Evolutionary conservation across 2,329 filamentous ascomycete species (phyloP), one percentile per base, ranked within the genome.

Genomic region (Fusarium pseudocircinatum): DNA sequence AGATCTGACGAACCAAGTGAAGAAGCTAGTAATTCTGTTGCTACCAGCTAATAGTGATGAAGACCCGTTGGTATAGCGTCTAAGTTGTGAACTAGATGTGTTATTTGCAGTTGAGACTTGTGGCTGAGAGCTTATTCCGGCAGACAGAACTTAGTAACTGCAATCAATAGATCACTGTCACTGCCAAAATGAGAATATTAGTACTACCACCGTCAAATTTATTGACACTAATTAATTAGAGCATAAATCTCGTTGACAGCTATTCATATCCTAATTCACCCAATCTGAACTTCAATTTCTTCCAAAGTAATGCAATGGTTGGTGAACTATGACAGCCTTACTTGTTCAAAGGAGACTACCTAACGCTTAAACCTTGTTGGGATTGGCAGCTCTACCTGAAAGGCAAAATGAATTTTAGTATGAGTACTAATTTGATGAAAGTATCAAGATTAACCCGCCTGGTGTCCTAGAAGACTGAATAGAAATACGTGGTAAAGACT

Each of bases 161-260:
- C 4, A 20, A 26, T 44, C 24, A 24, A 44, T 44, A 4, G 16
- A 16, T 26, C 11, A 26, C 16, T 1, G 7, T 44, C 24, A 44
- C 11, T 0, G 11, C 0, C 16, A 0, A 44, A 26, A 44, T 20
- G 16, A 44, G 26, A 4, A 9, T 26, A 44, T 14, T 4, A 13
- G 43, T 44, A 14, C 26, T 44, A 4, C 7, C 11, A 44, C 24
- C 18, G 28, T 46, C 26, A 12, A 43, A 43, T 24, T 16, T 43
- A 43, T 16, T 24, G 10, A 24, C 15, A 24, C n/a, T 43, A 24
- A 43, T 18, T 16, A 7, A 24, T 16, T 15, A 9, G 14, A n/a
- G 15, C 6, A 43, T 16, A 16, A 9, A 43, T 43, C n/a, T 43
- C 6, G 15, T 24, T 24, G n/a, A 16, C 10, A 43, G n/a, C n/a